Evolutionary conservation across 2,329 filamentous ascomycete genomes (phyloP).

Genomic region (Phialophora expanda): DNA sequence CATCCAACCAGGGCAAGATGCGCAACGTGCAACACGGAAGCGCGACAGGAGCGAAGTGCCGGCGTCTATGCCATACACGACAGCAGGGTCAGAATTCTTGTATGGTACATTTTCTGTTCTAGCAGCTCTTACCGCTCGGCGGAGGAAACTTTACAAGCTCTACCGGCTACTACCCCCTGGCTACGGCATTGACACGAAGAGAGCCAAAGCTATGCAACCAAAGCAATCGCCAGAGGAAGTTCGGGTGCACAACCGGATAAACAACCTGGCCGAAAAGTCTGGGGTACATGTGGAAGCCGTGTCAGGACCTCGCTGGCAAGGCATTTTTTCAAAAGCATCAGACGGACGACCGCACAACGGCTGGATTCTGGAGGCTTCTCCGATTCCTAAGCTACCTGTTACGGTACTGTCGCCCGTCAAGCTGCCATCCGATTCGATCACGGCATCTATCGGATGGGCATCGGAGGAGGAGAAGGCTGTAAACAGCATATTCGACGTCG

Average conservation of each 20-base stretch:
- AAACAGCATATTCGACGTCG: constrained; percentile 63
- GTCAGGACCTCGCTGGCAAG: constrained; percentile 61
- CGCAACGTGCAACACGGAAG: neutral
- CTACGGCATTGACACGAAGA: constrained; percentile 15
- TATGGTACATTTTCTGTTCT: constrained; percentile 83
- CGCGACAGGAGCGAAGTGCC: constrained; percentile 8
- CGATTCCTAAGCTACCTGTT: constrained; percentile 73
- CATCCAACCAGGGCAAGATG: constrained; percentile 14
- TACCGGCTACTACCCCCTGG: constrained; percentile 63
- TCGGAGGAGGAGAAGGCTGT: constrained; percentile 73
- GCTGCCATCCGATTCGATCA: constrained; percentile 59
- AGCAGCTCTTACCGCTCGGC: constrained; percentile 72
- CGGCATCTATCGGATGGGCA: constrained; percentile 68
- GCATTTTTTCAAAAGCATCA: constrained; percentile 81
- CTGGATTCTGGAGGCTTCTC: constrained; percentile 83
- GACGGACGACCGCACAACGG: constrained; percentile 86
- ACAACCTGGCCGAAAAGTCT: constrained; percentile 25
- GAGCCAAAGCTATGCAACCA: constrained; percentile 4
- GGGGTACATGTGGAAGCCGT: constrained; percentile 25
- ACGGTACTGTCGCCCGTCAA: constrained; percentile 60
- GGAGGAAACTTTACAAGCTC: constrained; percentile 79
- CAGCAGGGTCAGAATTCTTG: constrained; percentile 86
- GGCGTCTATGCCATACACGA: constrained; percentile 70
- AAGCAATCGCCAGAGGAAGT: constrained; percentile 11
- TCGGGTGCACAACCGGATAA: constrained; percentile 20